Conservation (phyloP, 2,329 filamentous ascomycete species). For the Dactylellina haptotyla region DNA sequence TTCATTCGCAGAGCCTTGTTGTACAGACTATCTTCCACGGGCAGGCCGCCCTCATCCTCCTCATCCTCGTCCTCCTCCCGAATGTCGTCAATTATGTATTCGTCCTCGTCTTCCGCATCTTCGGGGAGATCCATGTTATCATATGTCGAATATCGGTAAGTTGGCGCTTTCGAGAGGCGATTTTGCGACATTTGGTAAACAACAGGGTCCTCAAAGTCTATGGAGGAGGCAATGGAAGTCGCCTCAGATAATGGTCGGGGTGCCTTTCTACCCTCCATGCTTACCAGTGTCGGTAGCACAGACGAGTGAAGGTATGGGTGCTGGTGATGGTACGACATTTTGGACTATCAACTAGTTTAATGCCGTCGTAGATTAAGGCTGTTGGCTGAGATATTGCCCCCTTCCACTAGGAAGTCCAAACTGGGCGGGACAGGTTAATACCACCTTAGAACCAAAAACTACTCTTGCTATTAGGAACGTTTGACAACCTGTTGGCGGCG, state of each 20-base stretch:
- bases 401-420: slow-evolving; percentile 50
- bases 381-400: slow-evolving; percentile 22
- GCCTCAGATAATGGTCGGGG: slow-evolving; percentile 57
- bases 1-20: slow-evolving; percentile 57
- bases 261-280: slow-evolving; percentile 20
- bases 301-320: slow-evolving; percentile 53
- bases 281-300: slow-evolving; percentile 39
- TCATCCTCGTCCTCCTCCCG: slow-evolving; percentile 53
- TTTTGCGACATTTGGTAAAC: slow-evolving; percentile 38
- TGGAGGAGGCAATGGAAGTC: slow-evolving; percentile 57
- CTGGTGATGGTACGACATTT: slow-evolving; percentile 49
- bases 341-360: too few relatives aligned
- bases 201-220: slow-evolving; percentile 56
- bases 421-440: slow-evolving; percentile 15
- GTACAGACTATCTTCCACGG: slow-evolving; percentile 56
- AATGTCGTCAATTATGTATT: slow-evolving; percentile 55
- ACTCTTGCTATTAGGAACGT: slow-evolving; percentile 19
- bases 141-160: slow-evolving; percentile 51
- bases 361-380: too few relatives aligned
- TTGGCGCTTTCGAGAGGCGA: slow-evolving; percentile 43
- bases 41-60: slow-evolving; percentile 54
- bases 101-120: slow-evolving; percentile 45
- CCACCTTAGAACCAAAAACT: background rate
- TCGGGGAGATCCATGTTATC: slow-evolving; percentile 52
- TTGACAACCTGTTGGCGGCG: slow-evolving; percentile 21